A percentile compares a stretch with the other conserved stretches of the same genome.
Conservation (phyloP, 2,329 filamentous ascomycete species). For the Triangularia verruculosa region DNA sequence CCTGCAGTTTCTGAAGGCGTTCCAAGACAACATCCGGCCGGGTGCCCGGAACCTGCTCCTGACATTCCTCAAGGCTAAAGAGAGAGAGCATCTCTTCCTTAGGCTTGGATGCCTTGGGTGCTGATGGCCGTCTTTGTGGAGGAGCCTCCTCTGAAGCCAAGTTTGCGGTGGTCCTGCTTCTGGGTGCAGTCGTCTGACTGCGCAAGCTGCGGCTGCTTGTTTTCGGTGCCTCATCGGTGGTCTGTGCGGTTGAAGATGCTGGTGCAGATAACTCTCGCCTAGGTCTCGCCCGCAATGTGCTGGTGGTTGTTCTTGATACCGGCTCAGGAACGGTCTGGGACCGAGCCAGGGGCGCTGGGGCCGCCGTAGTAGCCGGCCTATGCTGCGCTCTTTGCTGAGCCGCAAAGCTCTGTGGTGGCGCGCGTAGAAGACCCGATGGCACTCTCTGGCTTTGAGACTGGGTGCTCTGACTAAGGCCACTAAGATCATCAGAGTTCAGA, state of each 20-base stretch:
- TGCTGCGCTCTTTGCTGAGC: conserved; percentile 62
- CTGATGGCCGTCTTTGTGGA: conserved; percentile 18
- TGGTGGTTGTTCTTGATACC: conserved; percentile 28
- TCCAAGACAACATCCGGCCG: conserved; percentile 57
- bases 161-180: conserved; percentile 6
- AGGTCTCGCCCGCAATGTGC: conserved; percentile 15
- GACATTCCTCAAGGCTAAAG: conserved; percentile 54
- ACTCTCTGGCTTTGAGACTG: conserved; percentile 30
- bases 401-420: conserved; percentile 62
- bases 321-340: conserved; percentile 35
- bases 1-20: conserved; percentile 54
- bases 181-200: conserved; percentile 21
- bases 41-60: conserved; percentile 49
- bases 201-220: conserved; percentile 23
- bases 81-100: conserved; percentile 44
- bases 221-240: background rate
- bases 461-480: conserved; percentile 21
- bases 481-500: conserved; percentile 35
- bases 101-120: conserved; percentile 13
- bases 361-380: conserved; percentile 38
- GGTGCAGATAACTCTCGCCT: conserved; percentile 22
- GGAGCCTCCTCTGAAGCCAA: conserved; percentile 20
- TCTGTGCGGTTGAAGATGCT: background rate
- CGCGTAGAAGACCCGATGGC: conserved; percentile 46
- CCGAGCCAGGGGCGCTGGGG: conserved; percentile 30